Evolutionary conservation across 2,329 filamentous ascomycete genomes (phyloP), one percentile per base, ranked within the genome.

Genomic region (Ambrosiella beaveri): DNA sequence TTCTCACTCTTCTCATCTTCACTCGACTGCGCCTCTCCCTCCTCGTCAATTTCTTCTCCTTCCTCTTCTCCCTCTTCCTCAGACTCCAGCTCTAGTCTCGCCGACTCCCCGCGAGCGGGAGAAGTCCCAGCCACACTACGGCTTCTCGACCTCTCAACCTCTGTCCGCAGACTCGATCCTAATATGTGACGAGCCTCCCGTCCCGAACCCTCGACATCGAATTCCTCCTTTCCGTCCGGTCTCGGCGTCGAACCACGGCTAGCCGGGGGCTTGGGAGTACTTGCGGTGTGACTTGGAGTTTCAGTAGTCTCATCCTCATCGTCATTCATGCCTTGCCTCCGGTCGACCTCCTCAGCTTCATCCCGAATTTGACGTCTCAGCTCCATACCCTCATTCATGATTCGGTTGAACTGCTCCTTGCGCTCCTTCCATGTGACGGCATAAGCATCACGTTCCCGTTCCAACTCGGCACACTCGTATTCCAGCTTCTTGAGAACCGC

Each of bases 341-440:
- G 76, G 70, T 95, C 89, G 0, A 93, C 87, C 70, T 95, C 89
- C 68, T 95, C 90, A 71, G 95, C 95, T 74, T 96, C 91, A 66
- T 95, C 90, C 61, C 89, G 82, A 66, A 97, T 95, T 68, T 94
- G 76, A 54, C 87, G 78, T 59, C 90, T 76, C 68, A 97, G 77
- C 62, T 87, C 77, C 79, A 86, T 86, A n/a, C 88, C 88, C 72
- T 96, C 91, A 61, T 90, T 86, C 67, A 95, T 86, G 65, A 97
- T 90, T 58, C 81, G 79, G 59, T 84, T 86, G 69, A 96, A 95
- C 70, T 95, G 88, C 64, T 88, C 86, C 62, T 85, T 76, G 44
- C 91, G 78, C 70, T 95, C 89, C 47, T 79, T 75, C 90, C 90
- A 96, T 0, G 88, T 93, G 63, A 77, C 79, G 54, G 81, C 85